Evolutionary conservation across 345 rosid species (phyloP), one percentile per base, ranked within the genome.

Genomic region (Gynandropsis gynandra): DNA sequence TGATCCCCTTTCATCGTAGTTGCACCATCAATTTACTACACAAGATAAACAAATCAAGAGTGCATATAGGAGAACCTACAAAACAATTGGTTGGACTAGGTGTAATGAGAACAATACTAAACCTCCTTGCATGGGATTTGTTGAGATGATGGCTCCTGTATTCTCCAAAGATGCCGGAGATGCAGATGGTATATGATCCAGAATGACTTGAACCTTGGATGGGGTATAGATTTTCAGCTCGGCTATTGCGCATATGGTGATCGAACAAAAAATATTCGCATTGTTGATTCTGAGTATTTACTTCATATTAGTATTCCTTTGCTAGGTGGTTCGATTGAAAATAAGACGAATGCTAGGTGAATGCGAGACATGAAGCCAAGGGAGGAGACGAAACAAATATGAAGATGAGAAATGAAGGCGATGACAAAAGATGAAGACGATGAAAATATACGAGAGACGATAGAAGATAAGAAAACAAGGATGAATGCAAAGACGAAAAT

Each of bases 111-210:
- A 71, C 56, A 69, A 67, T 66, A 66, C 70, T 51, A 65, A 68
- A 45, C 79, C 78, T 58, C 90, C 86, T 38, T 80, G 86, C 58
- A 57, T 83, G 6, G 83, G 83, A 72, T 84, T 79, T 76, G 89
- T 84, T 1, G 87, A 87, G 71, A 78, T 87, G 81, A 81, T 81
- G 94, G 90, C 83, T 38, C 96, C 96, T 43, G 94, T 84, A 64
- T 87, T 87, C 76, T 83, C 96, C n/a, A 71, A 36, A 70, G 82
- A 74, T 36, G 78, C 94, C 8, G 94, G 96, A 76, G 74, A 24
- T 87, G 94, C 53, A 61, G 78, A 13, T 87, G 96, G 94, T 70
- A 76, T 59, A 72, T 84, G 86, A 81, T 87, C 74, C 70, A 88
- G 95, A 88, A 73, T 71, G 90, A 88, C 68, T 70, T 88, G 67